phyloP scores from a whole-genome alignment of 768 basidiomycete genomes.

The Pisolithus albus region DNA sequence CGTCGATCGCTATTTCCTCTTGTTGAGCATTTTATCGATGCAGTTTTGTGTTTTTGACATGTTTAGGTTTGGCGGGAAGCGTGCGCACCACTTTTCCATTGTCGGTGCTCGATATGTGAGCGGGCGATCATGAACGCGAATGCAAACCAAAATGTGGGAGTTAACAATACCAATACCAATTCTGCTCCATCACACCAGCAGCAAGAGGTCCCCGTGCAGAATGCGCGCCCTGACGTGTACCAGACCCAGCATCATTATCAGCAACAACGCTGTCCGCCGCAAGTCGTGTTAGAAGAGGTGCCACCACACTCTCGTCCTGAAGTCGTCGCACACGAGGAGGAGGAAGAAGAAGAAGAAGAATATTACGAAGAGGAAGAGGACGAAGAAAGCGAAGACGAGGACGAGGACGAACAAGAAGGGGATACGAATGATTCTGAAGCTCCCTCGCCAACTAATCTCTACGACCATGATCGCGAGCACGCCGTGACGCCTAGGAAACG shows the following conservation, averaged over 20 bases:
- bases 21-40: background rate
- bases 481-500: slow-evolving; percentile 28
- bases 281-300: slow-evolving; percentile 24
- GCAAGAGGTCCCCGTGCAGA: slow-evolving; percentile 1
- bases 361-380: slow-evolving; percentile 23
- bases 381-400: slow-evolving; percentile 24
- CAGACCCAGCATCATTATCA: background rate
- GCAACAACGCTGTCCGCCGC: slow-evolving; percentile 9
- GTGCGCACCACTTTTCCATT: slow-evolving; percentile 63
- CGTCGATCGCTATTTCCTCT: slow-evolving; percentile 19
- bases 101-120: slow-evolving; percentile 67
- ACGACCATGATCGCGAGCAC: slow-evolving; percentile 4
- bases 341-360: slow-evolving; percentile 23
- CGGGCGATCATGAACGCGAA: slow-evolving; percentile 53
- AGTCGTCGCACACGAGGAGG: slow-evolving; percentile 14
- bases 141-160: slow-evolving; percentile 27
- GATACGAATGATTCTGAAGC: slow-evolving; percentile 7
- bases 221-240: no score
- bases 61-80: slow-evolving; percentile 68
- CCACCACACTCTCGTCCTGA: background rate
- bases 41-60: background rate
- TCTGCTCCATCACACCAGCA: slow-evolving; percentile 12
- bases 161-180: slow-evolving; percentile 12
- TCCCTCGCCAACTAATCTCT: slow-evolving; percentile 4
- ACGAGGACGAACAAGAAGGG: slow-evolving; percentile 9